Evolutionary conservation across 2,329 filamentous ascomycete species (phyloP).

Genomic region (Monosporascus cannonballus): DNA sequence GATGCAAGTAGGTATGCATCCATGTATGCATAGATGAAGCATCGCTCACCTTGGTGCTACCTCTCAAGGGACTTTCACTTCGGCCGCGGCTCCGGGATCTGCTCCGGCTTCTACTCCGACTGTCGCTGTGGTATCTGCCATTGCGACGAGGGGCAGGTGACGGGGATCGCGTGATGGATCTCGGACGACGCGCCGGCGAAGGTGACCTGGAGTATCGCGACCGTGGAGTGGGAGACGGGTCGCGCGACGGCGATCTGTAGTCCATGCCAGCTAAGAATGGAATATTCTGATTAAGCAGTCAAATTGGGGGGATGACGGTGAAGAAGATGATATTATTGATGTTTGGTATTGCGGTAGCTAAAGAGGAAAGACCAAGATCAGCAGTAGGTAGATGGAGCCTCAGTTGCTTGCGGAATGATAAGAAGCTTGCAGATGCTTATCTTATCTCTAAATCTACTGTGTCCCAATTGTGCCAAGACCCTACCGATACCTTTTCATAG

Average conservation of each 20-base stretch:
- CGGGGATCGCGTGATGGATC: slow-evolving; percentile 22
- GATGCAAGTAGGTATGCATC: background rate
- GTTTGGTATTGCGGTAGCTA: too few relatives aligned
- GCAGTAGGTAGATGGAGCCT: too few relatives aligned
- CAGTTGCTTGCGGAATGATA: too few relatives aligned
- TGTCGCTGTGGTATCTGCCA: slow-evolving; percentile 25
- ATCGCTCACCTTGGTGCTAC: slow-evolving; percentile 24
- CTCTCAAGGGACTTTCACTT: slow-evolving; percentile 23
- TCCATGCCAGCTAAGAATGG: slow-evolving; percentile 14
- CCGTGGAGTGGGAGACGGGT: slow-evolving; percentile 26
- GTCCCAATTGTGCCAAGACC: too few relatives aligned
- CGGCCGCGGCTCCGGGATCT: slow-evolving; percentile 17
- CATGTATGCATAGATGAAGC: background rate
- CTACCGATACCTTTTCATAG: too few relatives aligned
- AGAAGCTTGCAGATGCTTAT: too few relatives aligned
- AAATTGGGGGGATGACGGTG: too few relatives aligned
- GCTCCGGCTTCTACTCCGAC: slow-evolving; percentile 13
- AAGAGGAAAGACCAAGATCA: too few relatives aligned
- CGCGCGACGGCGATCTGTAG: slow-evolving; percentile 26
- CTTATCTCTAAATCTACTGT: too few relatives aligned
- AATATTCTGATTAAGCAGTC: too few relatives aligned
- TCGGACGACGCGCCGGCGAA: slow-evolving; percentile 20
- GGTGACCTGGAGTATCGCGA: slow-evolving; percentile 33
- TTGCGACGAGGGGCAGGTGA: slow-evolving; percentile 28
- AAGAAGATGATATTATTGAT: too few relatives aligned